Evolutionary conservation across 169 alveolate species (phyloP).

Genomic region (Plasmodium vivax): DNA sequence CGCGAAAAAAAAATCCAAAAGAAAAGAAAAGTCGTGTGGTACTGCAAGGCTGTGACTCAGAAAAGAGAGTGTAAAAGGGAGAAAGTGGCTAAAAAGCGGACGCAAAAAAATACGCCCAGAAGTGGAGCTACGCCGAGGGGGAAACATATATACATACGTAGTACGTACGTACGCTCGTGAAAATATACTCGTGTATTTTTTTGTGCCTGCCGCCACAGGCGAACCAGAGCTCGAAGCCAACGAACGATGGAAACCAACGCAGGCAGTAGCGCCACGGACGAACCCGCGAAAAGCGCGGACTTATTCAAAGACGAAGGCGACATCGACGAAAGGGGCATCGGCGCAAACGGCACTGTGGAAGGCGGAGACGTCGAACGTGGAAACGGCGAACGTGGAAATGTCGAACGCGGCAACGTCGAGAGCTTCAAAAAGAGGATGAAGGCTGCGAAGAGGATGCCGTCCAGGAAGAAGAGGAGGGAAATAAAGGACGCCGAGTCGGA

Average conservation of each 20-base stretch:
- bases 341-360: neutral
- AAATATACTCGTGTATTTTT: neutral
- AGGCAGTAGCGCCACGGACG: neutral
- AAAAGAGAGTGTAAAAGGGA: neutral
- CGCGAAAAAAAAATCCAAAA: neutral
- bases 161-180: neutral
- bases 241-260: neutral
- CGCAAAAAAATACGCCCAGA: neutral
- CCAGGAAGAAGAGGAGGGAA: constrained; percentile 25
- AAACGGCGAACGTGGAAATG: neutral
- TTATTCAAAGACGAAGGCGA: constrained; percentile 12
- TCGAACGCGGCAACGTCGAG: constrained; percentile 4
- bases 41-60: neutral
- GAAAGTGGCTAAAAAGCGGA: neutral
- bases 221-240: neutral
- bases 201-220: neutral
- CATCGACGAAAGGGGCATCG: neutral
- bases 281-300: neutral
- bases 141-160: neutral
- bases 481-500: constrained; percentile 1
- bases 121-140: neutral
- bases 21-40: neutral
- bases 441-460: neutral
- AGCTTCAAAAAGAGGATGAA: constrained; percentile 11
- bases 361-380: neutral